These are phyloP conservation scores for Rhodosorus marinus DNA, from an alignment of 23 red algal genomes.

Conservation along the genomic window DNA sequence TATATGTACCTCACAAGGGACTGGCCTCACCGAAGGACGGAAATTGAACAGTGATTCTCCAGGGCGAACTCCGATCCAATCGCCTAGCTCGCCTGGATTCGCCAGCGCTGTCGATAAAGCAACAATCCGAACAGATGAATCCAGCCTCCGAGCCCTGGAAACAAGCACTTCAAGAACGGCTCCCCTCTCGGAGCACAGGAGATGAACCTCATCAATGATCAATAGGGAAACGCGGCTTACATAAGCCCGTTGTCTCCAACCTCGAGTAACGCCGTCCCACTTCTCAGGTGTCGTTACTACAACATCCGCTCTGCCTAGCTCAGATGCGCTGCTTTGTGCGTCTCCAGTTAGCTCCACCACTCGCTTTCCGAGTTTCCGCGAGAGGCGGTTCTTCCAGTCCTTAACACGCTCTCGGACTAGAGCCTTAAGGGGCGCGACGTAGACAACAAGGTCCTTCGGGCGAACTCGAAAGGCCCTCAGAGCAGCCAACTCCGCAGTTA, in stretches of 20 bases:
- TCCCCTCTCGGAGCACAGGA: constrained; percentile 10
- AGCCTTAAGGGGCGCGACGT: constrained; percentile 3
- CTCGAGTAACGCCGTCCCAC: constrained; percentile 65
- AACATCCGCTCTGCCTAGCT: constrained; percentile 10
- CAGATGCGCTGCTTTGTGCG: constrained; percentile 8
- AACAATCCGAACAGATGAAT: constrained; percentile 23
- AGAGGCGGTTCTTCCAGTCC: background rate
- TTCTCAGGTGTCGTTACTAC: constrained; percentile 28
- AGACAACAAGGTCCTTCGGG: constrained; percentile 15
- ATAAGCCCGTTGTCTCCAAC: background rate
- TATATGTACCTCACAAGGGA: constrained; percentile 22
- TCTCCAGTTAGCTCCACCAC: background rate
- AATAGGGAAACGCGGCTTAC: constrained; percentile 10
- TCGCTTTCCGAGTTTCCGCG: background rate
- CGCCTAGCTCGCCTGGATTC: constrained; percentile 38
- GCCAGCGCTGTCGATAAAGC: constrained; percentile 36
- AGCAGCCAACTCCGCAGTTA: constrained; percentile 21
- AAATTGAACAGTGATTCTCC: constrained; percentile 50
- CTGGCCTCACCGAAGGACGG: constrained; percentile 16
- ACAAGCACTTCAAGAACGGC: background rate
- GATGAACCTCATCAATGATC: constrained; percentile 61
- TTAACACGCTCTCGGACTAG: constrained; percentile 6
- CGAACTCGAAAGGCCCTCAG: constrained; percentile 4
- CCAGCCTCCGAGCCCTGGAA: background rate
- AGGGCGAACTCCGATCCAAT: constrained; percentile 52